Conservation (phyloP, 306 rosid genomes). For the Trifolium subterraneum region DNA sequence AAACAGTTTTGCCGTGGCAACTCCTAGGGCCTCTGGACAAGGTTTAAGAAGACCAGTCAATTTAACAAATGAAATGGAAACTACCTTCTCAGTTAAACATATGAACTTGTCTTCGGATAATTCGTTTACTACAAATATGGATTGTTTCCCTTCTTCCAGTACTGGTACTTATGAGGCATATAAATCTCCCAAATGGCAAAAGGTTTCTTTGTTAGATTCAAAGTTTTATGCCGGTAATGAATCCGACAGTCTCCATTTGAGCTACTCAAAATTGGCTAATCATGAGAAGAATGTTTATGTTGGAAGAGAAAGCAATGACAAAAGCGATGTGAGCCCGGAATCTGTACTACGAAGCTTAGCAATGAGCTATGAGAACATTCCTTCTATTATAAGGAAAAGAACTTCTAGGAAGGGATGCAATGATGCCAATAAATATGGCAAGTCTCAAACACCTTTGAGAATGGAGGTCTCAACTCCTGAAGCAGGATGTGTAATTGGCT, state of each 20-base stretch:
- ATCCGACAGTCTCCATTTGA: constrained; percentile 33
- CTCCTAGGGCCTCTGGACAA: constrained; percentile 16
- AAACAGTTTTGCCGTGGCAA: not conserved
- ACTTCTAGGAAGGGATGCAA: constrained; percentile 30
- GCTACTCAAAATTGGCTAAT: constrained; percentile 18
- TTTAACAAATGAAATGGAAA: constrained; percentile 8
- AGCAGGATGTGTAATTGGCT: constrained; percentile 17
- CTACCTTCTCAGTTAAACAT: constrained; percentile 4
- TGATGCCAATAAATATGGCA: constrained; percentile 26
- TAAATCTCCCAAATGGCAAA: constrained; percentile 43
- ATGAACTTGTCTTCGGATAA: not conserved
- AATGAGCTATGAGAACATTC: constrained; percentile 56
- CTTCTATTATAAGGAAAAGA: constrained; percentile 68
- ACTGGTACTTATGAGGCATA: constrained; percentile 22
- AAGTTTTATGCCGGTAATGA: constrained; percentile 16
- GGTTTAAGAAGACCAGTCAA: not conserved
- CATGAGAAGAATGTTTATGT: constrained; percentile 20
- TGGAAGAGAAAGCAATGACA: constrained; percentile 26
- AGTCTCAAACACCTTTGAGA: constrained; percentile 23
- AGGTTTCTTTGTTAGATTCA: constrained; percentile 31
- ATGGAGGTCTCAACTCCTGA: constrained; percentile 27
- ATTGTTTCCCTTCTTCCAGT: constrained; percentile 28
- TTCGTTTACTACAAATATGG: constrained; percentile 13
- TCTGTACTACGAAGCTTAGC: constrained; percentile 54
- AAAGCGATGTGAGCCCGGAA: constrained; percentile 49